Conservation (phyloP, 345 rosid genomes). For the Orychophragmus violaceus region DNA sequence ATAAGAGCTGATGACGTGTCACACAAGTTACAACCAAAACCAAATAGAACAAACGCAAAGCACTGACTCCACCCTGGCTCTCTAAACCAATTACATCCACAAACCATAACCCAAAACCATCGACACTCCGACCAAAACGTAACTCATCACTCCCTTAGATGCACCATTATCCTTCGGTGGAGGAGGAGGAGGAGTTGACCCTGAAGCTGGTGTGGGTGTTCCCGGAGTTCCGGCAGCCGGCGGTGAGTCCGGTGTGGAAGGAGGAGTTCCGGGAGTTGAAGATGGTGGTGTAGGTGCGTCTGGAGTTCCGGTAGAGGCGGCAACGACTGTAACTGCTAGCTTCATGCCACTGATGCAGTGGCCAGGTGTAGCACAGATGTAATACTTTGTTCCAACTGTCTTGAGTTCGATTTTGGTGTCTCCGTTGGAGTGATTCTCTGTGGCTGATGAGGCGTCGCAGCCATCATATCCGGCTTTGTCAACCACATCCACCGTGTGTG, state of each 20-base stretch:
- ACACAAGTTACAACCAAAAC: constrained; percentile 7
- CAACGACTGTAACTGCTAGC: constrained; percentile 25
- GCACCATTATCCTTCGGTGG: constrained; percentile 20
- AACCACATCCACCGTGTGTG: constrained; percentile 24
- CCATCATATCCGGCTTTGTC: constrained; percentile 18
- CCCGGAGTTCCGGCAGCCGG: constrained; percentile 9
- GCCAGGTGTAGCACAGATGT: constrained; percentile 11
- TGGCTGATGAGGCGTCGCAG: constrained; percentile 2
- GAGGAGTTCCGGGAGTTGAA: constrained; percentile 11
- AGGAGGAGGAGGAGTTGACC: constrained; percentile 21
- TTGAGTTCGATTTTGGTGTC: constrained; percentile 3
- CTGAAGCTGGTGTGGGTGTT: constrained; percentile 18
- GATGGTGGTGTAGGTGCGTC: constrained; percentile 17
- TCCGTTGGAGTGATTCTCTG: not conserved
- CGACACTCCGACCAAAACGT: constrained; percentile 22
- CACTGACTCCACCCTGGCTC: constrained; percentile 34
- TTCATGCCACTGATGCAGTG: constrained; percentile 22
- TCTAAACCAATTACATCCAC: constrained; percentile 14
- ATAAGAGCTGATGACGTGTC: constrained; percentile 2
- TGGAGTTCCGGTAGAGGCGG: constrained; percentile 20
- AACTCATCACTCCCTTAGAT: constrained; percentile 22
- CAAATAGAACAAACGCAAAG: constrained; percentile 2
- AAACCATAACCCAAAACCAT: constrained; percentile 28
- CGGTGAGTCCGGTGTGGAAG: constrained; percentile 21
- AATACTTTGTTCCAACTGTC: constrained; percentile 4